Evolutionary conservation across 2,329 filamentous ascomycete genomes (phyloP).

Genomic region (Sporothrix pallida): DNA sequence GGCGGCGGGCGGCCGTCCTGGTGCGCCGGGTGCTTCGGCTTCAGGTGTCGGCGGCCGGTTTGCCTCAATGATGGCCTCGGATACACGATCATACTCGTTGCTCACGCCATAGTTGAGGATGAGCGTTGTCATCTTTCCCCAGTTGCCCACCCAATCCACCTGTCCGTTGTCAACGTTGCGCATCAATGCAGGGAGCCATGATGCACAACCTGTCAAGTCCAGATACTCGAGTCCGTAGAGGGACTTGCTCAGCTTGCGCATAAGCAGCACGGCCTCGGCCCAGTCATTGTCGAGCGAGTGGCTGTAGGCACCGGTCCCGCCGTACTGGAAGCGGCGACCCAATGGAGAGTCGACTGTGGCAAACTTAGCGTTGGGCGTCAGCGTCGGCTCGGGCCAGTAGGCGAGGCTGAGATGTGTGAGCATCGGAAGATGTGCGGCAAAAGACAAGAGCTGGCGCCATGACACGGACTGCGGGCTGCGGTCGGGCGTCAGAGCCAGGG

Average conservation of each 20-base stretch:
- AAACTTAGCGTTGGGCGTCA: slow-evolving; percentile 60
- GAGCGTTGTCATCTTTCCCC: slow-evolving; percentile 39
- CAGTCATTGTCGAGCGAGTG: slow-evolving; percentile 64
- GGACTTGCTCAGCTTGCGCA: slow-evolving; percentile 59
- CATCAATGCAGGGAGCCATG: slow-evolving; percentile 60
- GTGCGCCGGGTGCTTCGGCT: background rate
- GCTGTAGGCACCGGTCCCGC: slow-evolving; percentile 63
- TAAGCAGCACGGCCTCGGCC: slow-evolving; percentile 62
- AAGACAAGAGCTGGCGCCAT: slow-evolving; percentile 63
- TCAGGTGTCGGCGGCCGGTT: slow-evolving; percentile 8
- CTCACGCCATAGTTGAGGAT: slow-evolving; percentile 35
- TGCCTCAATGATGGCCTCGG: slow-evolving; percentile 11
- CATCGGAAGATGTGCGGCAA: slow-evolving; percentile 59
- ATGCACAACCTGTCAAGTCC: slow-evolving; percentile 64
- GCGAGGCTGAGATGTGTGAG: slow-evolving; percentile 67
- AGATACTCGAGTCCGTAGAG: slow-evolving; percentile 66
- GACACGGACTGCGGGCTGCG: slow-evolving; percentile 46
- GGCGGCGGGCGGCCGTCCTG: background rate
- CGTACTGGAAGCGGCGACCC: slow-evolving; percentile 56
- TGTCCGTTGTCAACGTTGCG: slow-evolving; percentile 51
- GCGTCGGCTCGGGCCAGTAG: slow-evolving; percentile 65
- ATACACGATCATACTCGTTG: slow-evolving; percentile 25
- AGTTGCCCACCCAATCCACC: slow-evolving; percentile 57
- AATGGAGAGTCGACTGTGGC: slow-evolving; percentile 54
- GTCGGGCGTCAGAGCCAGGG: slow-evolving; percentile 54